Base-by-base conservation (phyloP, 257 asterid genomes). In the Ehretia macrophylla region DNA sequence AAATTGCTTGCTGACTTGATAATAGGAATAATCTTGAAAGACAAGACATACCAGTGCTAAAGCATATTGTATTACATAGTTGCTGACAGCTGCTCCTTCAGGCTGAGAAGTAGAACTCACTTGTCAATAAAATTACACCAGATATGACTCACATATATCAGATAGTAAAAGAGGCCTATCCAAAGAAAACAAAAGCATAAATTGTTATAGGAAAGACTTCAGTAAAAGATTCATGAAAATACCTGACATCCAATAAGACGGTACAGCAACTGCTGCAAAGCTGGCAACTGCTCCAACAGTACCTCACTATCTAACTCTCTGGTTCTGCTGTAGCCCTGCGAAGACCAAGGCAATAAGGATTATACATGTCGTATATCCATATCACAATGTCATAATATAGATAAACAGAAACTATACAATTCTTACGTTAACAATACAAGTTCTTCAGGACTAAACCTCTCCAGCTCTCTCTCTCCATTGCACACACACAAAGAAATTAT, bases 241-340 rank as follows among this genome's bases (percentile, higher is more conserved):
- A 90, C 99, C 97, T 91, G 96, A 59, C 99, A 93, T 63, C 96
- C 97, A 58, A 86, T 75, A 71, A 93, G 95, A 66, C 97, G 99
- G 69, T 81, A 77, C 27, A 89, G 79, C 77, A 89, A 75, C 78
- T 93, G 95, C 77, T 93, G 99, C 79, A 93, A 68, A 69, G 96
- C 80, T 60, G 99, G 97, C 76, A 93, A 75, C 57, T 86, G 99
- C 23, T 93, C 97, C 62, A 93, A 68, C 64, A 89, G 91, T 65
- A 85, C 95, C 65, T 86, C 96, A 67, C 90, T 80, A 64, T 70
- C 83, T 85, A 93, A 74, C 77, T 89, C 99, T 73, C 89, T 81
- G 64, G 95, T 89, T 86, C 72, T 89, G 75, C 97, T 79, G 73
- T 80, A 86, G 37, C 88, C 90, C 99, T 92, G n/a, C n/a, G 90